Base-by-base conservation (phyloP, 106 monocot genomes). In the Vanilla planifolia region DNA sequence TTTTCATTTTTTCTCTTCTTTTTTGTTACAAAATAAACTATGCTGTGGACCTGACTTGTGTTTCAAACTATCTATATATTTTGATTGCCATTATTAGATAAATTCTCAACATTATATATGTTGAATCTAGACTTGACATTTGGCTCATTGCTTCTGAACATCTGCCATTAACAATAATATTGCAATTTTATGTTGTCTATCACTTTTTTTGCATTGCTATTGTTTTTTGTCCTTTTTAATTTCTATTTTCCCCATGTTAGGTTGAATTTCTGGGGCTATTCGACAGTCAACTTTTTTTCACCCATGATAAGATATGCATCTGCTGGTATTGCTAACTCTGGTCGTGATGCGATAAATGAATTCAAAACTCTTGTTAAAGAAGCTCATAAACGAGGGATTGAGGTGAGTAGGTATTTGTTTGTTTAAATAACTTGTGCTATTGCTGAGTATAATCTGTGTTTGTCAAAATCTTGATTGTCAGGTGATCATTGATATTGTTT, bases 221-320 rank as follows among this genome's bases (percentile, higher is more conserved):
- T 27, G 4, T 37, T 53, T 2, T 35, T 59, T 59, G 2, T 39
- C 5, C 37, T 22, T 59, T 28, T 59, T 36, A 36, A 34, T 9
- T 6, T 59, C 37, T 21, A 5, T 59, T 11, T 20, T 27, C 15
- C 33, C 43, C 2, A 61, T 61, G 41, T 35, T 53, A 89, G 94
- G 75, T 25, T 89, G 37, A 94, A 94, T 62, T 94, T 80, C 30
- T 89, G 94, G 89, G 94, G 94, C 65, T 94, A 94, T 46, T 94
- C 94, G 45, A 89, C 94, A 8, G 48, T 94, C 51, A 94, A 86
- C 59, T 94, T 68, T 48, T 94, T 94, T 62, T 94, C 93, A 11
- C 93, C 93, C 33, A 94, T 86, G 93, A 61, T 74, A 71, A 82
- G 93, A 72, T 94, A 94, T 69, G 79, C 93, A 75, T 82, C 75